Percentiles rank a stretch among this genome's conserved stretches.
Evolutionary conservation across 148 eudicot genomes (phyloP).

Genomic region (Rhododendron henanense): DNA sequence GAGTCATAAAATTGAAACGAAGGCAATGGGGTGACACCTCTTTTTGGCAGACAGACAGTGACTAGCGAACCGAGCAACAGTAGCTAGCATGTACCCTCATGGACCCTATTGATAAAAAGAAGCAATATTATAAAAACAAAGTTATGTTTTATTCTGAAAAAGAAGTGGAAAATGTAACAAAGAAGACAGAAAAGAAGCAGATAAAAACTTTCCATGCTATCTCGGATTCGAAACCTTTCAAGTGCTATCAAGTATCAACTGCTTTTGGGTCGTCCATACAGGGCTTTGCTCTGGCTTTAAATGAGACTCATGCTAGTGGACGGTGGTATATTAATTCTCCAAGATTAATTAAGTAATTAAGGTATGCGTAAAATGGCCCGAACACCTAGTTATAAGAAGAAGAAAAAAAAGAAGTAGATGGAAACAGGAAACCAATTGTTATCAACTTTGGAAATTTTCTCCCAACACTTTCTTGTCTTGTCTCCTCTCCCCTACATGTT

Average conservation of each 20-base stretch:
- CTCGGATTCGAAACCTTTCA: background rate
- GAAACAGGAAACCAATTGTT: background rate
- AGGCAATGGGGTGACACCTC: background rate
- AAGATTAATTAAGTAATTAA: too few relatives aligned
- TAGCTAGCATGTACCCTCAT: background rate
- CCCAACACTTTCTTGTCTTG: background rate
- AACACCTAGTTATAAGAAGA: too few relatives aligned
- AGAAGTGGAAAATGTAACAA: background rate
- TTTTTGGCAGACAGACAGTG: background rate
- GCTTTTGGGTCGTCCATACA: too few relatives aligned
- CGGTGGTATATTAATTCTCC: too few relatives aligned
- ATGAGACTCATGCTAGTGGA: too few relatives aligned
- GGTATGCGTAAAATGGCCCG: too few relatives aligned
- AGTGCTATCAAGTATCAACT: too few relatives aligned
- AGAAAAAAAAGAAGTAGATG: background rate
- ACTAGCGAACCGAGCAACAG: background rate
- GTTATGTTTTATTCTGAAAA: background rate
- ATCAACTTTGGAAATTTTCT: background rate
- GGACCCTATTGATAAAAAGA: too few relatives aligned
- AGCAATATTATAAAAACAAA: background rate
- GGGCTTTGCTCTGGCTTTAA: too few relatives aligned
- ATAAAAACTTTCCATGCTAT: too few relatives aligned
- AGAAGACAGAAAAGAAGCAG: background rate
- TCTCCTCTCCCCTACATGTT: background rate
- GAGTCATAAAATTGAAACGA: background rate